These are phyloP conservation scores for Solanum bulbocastanum DNA, from an alignment of 257 asterid species.

Conservation along the genomic window DNA sequence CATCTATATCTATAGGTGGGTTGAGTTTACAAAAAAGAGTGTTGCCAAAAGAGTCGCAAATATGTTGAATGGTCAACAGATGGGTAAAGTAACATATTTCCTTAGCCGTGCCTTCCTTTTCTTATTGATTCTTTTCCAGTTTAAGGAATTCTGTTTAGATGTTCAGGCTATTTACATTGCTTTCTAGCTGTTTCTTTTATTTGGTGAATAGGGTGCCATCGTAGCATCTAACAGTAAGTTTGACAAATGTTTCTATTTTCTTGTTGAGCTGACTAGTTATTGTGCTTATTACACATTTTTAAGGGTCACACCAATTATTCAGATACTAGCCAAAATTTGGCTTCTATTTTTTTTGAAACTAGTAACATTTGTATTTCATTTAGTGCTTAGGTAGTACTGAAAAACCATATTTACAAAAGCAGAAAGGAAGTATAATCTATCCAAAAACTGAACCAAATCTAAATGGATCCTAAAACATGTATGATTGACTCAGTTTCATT, in stretches of 20 bases:
- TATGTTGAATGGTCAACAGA: slow-evolving; percentile 81
- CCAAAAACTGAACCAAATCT: too few relatives aligned
- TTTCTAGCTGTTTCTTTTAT: not conserved
- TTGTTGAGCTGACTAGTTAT: not conserved
- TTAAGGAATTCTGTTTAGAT: not conserved
- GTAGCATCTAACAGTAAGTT: not conserved
- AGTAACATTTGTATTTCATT: too few relatives aligned
- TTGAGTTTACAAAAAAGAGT: slow-evolving; percentile 70
- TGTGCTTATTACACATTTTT: not conserved
- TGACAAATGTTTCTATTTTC: not conserved
- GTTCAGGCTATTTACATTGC: not conserved
- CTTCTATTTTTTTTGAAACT: too few relatives aligned
- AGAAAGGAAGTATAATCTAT: too few relatives aligned
- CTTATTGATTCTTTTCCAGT: not conserved
- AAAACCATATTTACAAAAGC: too few relatives aligned
- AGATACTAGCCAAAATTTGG: not conserved
- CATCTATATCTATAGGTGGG: slow-evolving; percentile 59
- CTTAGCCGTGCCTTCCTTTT: not conserved
- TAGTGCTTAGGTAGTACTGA: too few relatives aligned
- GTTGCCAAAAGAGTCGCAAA: slow-evolving; percentile 79
- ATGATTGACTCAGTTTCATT: too few relatives aligned
- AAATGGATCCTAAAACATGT: too few relatives aligned
- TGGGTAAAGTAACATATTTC: slow-evolving; percentile 27
- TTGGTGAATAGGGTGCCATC: not conserved
- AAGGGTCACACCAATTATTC: not conserved